Evolutionary conservation across 371 early-diverging fungal genomes (phyloP).

Genomic region (Mycotypha africana): DNA sequence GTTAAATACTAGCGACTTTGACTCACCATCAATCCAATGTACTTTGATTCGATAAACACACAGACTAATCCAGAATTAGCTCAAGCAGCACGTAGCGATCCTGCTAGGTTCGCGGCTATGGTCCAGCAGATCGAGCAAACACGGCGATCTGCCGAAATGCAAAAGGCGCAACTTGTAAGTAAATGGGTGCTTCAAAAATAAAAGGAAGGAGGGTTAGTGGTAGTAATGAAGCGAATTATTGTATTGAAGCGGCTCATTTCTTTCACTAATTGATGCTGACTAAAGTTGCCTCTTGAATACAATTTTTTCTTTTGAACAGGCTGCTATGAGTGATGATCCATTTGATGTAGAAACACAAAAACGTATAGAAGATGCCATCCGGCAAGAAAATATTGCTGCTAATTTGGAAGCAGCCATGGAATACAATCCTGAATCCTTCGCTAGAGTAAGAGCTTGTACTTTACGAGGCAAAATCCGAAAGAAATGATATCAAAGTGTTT

Average conservation of each 20-base stretch:
- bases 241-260: too few relatives aligned
- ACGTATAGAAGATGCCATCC: conserved; percentile 87
- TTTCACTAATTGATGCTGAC: too few relatives aligned
- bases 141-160: conserved; percentile 50
- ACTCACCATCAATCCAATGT: too few relatives aligned
- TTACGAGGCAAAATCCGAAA: too few relatives aligned
- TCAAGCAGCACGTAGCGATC: conserved; percentile 61
- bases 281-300: too few relatives aligned
- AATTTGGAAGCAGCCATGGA: conserved; percentile 93
- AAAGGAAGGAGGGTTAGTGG: too few relatives aligned
- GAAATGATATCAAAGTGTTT: not conserved
- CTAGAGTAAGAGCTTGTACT: conserved; percentile 52
- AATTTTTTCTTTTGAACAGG: conserved; percentile 1
- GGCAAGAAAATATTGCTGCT: conserved; percentile 78
- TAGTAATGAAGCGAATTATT: too few relatives aligned
- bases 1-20: too few relatives aligned
- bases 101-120: conserved; percentile 57
- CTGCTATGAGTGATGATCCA: conserved; percentile 56
- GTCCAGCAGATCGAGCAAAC: conserved; percentile 61
- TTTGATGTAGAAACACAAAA: conserved; percentile 89
- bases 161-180: conserved; percentile 50
- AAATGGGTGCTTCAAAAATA: too few relatives aligned
- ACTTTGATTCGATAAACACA: not conserved
- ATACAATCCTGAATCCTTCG: conserved; percentile 94
- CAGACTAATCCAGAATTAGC: conserved; percentile 73